Evolutionary conservation across 305 asterid genomes (phyloP), one percentile per base, ranked within the genome.

Genomic region (Fraxinus ornus): DNA sequence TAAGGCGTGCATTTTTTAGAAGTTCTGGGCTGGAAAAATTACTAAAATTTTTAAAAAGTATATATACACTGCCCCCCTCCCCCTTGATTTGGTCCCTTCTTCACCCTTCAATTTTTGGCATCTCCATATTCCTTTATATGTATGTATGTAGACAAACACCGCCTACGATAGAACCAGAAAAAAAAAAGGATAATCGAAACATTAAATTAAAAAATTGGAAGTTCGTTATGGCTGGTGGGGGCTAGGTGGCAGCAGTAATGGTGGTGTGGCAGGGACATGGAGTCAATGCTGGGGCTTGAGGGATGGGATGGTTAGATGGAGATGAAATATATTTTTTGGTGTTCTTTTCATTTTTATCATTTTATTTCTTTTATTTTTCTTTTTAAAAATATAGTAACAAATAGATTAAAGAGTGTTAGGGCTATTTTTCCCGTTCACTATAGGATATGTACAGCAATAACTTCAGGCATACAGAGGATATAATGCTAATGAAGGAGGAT

Each of bases 401-500:
- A 21, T 57, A 60, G 30, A 21, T 0, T 19, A 60, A 6, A 21
- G 1, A 19, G 30, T 7, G 30, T 19, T 5, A 5, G 70, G 70
- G 2, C 30, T 21, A 60, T 1, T 19, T 57, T 60, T 60, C 22
- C 62, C 13, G 0, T 52, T 5, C 62, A 52, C 64, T 55, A 55
- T 15, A 55, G 64, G 32, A 35, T 26, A 24, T 4, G 62, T 72
- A n/a, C 22, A 52, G 17, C 36, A 49, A 76, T n/a, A 44, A 66
- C 33, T n/a, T 75, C 79, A 72, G 62, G 76, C 80, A 75, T 73
- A 57, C 74, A 78, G 49, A 57, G 76, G 37, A 55, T 52, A 22
- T 24, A 82, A 41, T 76, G 78, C 47, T 36, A 74, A 80, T 52
- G 77, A 19, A 26, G 76, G 78, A 79, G 52, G 47, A 78, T 75